Percentiles rank a stretch among this genome's conserved stretches.
Conservation (phyloP, 2,329 filamentous ascomycete species). For the Alternaria brassicicola region DNA sequence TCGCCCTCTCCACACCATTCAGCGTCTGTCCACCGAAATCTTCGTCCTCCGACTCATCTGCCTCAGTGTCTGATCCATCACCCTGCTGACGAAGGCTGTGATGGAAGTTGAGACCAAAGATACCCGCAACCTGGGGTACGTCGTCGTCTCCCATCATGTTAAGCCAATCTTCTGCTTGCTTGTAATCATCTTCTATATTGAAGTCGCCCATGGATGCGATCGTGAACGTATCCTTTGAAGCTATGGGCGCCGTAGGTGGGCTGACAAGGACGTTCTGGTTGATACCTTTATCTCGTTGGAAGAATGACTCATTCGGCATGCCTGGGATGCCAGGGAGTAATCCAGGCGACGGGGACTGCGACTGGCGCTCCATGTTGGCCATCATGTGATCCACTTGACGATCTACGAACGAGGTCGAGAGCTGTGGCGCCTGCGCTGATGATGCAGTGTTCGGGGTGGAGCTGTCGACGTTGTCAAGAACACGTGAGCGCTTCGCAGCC, state of each 20-base stretch:
- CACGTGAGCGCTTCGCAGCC: background rate
- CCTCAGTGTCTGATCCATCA: background rate
- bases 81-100: slow-evolving; percentile 1
- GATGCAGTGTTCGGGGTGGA: background rate
- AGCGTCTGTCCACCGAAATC: background rate
- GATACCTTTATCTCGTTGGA: background rate
- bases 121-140: background rate
- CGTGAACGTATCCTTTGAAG: slow-evolving; percentile 6
- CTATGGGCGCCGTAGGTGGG: background rate
- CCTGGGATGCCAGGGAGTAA: background rate
- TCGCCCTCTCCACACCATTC: background rate
- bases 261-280: background rate
- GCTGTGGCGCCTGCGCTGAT: background rate
- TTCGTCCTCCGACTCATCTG: background rate
- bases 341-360: background rate
- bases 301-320: background rate
- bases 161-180: slow-evolving; percentile 9
- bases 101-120: slow-evolving; percentile 13
- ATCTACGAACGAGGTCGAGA: background rate
- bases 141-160: background rate
- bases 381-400: background rate
- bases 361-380: background rate
- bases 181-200: slow-evolving; percentile 9
- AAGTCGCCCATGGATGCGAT: slow-evolving; percentile 3
- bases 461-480: too few relatives aligned